These are phyloP conservation scores for Triglochin maritima DNA, from an alignment of 106 monocot genomes.

Conservation along the genomic window DNA sequence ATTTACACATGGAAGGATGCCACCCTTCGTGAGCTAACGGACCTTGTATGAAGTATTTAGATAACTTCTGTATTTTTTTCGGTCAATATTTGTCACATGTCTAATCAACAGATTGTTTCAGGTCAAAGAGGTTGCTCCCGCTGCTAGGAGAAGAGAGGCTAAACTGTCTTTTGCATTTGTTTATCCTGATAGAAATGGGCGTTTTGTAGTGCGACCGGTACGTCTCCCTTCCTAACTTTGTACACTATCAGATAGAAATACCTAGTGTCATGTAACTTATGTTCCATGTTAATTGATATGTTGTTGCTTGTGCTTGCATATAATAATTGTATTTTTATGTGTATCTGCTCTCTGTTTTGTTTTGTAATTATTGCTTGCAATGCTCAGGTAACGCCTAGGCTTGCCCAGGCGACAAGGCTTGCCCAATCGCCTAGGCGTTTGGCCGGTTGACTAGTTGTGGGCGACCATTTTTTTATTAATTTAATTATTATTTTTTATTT, in stretches of 20 bases:
- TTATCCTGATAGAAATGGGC: constrained; percentile 89
- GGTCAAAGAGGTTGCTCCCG: constrained; percentile 95
- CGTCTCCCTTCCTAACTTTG: constrained; percentile 12
- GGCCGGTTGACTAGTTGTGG: no score
- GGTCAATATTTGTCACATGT: neutral
- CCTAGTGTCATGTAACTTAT: neutral
- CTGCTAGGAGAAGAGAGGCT: constrained; percentile 80
- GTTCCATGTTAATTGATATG: no score
- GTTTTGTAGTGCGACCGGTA: constrained; percentile 73
- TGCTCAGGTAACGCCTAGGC: no score
- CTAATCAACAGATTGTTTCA: constrained; percentile 13
- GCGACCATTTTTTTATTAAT: no score
- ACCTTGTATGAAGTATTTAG: constrained; percentile 44
- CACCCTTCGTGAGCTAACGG: constrained; percentile 89
- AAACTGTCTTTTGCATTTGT: constrained; percentile 97
- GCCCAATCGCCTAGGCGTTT: no score
- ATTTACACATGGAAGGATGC: constrained; percentile 99
- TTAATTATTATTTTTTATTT: no score
- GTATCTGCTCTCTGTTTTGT: no score
- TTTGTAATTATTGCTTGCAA: no score
- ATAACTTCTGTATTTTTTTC: neutral
- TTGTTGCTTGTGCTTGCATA: no score
- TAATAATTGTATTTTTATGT: no score
- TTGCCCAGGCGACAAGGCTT: no score
- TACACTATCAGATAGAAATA: neutral